Evolutionary conservation across 192 early-diverging fungal species (phyloP), one percentile per base, ranked within the genome.

Genomic region (Mortierella hygrophila): DNA sequence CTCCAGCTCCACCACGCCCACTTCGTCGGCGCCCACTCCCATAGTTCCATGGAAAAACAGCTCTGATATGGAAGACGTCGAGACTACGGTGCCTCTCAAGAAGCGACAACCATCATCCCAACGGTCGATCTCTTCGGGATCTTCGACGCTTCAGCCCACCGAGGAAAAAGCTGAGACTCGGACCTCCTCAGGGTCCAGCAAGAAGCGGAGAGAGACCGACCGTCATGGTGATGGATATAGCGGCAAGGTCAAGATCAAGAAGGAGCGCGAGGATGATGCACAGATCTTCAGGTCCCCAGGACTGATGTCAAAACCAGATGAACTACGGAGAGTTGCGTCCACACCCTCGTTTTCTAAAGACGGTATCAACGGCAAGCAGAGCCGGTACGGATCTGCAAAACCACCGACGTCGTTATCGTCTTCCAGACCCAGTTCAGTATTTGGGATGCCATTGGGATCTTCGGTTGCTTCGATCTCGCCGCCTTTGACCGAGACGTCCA

Each of bases 191-290:
- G 78, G 78, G 1, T 77, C 79, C 16, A 81, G 84, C 41, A 86
- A 86, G 76, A 86, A 86, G 72, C 70, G 84, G 15, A 69, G 84
- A 16, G 84, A 86, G 35, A 52, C 70, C 4, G 84, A 86, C 15
- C 75, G 84, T n/a, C 76, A 76, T 11, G 54, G 54, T 18, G 84
- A 86, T 46, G 70, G 57, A 16, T 86, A 80, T 75, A 75, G 79
- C 21, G 79, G 84, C 40, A 86, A 81, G 70, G 63, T 86, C 54
- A 86, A 86, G 78, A 86, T 86, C 68, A 86, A 86, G 76, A 86
- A 86, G 84, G 84, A 86, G n/a, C 84, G 84, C 11, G 84, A 86
- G 20, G 84, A 86, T 1, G 84, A 86, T n/a, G 63, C 47, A 4
- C 78, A 69, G 18, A 6, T 46, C 49, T 77, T 78, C n/a, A 69